Percentiles rank a stretch among this genome's conserved stretches.
Conservation (phyloP, 179 eudicot species). For the Corrigiola litoralis region DNA sequence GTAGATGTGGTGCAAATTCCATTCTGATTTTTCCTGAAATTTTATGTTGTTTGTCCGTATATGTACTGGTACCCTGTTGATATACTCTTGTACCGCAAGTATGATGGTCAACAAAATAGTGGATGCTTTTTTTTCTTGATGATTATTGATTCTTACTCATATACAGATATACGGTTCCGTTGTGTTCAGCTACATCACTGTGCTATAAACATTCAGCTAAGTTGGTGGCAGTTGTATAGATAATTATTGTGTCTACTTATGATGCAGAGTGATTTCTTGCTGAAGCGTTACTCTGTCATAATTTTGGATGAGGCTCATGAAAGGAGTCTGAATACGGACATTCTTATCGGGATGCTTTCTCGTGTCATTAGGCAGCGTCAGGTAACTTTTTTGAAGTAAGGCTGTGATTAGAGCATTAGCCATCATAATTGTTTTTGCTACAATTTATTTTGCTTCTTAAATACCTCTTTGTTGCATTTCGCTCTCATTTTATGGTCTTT, state of each 20-base stretch:
- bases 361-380: conserved; percentile 62
- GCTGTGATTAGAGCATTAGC: not conserved
- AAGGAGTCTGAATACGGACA: conserved; percentile 93
- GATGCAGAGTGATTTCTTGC: conserved; percentile 67
- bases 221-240: not conserved
- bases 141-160: too few relatives aligned
- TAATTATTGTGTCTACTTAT: conserved; percentile 8
- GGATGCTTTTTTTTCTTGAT: too few relatives aligned
- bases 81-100: too few relatives aligned
- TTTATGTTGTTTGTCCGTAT: too few relatives aligned
- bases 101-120: too few relatives aligned
- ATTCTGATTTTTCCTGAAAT: too few relatives aligned
- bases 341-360: conserved; percentile 97
- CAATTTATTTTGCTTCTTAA: not conserved
- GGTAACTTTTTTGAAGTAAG: conserved; percentile 29
- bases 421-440: not conserved
- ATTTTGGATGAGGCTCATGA: conserved; percentile 99
- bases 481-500: not conserved
- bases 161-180: too few relatives aligned
- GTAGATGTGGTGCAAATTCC: too few relatives aligned
- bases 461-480: conserved; percentile 1
- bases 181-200: too few relatives aligned
- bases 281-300: conserved; percentile 72
- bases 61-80: too few relatives aligned
- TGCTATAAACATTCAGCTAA: not conserved